Conservation (phyloP, 345 rosid genomes). For the Moricandia moricandioides region DNA sequence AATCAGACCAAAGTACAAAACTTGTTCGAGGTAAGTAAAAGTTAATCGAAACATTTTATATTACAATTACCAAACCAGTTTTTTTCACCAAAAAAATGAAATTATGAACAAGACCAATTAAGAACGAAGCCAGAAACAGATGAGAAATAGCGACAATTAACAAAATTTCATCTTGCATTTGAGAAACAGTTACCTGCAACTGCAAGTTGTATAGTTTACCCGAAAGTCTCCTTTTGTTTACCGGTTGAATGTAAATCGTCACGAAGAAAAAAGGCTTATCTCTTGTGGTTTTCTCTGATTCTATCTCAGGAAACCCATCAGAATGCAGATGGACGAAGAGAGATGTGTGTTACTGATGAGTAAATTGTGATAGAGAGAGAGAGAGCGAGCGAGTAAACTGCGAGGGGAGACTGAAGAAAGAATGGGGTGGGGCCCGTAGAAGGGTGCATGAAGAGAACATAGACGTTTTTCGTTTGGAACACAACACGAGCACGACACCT, state of each 20-base stretch:
- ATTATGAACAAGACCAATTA: background rate
- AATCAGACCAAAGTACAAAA: constrained; percentile 1
- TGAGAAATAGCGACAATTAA: background rate
- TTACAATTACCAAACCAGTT: background rate
- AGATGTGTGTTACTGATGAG: background rate
- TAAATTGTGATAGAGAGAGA: too few species aligned
- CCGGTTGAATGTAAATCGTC: background rate
- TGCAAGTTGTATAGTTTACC: background rate
- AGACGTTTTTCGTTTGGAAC: constrained; percentile 39
- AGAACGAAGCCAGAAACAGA: background rate
- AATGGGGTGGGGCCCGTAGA: constrained; percentile 18
- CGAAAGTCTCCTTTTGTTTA: background rate
- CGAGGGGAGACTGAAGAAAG: constrained; percentile 16
- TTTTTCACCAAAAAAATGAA: background rate
- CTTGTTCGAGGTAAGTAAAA: constrained; percentile 1
- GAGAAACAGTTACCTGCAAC: constrained; percentile 16
- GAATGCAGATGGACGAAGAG: constrained; percentile 7
- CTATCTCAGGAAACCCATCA: constrained; percentile 13
- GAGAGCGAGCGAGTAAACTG: too few species aligned
- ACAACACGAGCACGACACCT: constrained; percentile 38
- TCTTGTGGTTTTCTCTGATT: background rate
- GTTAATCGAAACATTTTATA: background rate
- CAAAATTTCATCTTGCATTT: constrained; percentile 1
- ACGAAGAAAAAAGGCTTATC: background rate
- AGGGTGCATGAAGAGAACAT: constrained; percentile 41